Evolutionary conservation across 805 yeast genomes (phyloP).

Genomic region (Lipomyces kockii): DNA sequence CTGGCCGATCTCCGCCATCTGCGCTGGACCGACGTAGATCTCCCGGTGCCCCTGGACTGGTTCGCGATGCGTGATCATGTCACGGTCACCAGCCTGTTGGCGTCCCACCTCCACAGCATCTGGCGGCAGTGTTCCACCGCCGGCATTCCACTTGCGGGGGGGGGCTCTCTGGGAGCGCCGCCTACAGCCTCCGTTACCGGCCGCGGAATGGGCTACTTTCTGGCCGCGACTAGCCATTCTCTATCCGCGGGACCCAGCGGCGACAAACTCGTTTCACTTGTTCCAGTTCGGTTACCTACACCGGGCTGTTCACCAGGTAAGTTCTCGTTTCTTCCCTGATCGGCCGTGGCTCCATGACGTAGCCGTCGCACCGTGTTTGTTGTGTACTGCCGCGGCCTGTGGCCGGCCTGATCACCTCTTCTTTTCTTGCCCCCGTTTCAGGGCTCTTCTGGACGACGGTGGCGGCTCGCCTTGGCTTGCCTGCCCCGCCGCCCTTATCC

Average conservation of each 20-base stretch:
- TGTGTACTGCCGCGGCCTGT: neutral
- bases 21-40: neutral
- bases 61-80: neutral
- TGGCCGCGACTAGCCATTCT: neutral
- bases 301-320: neutral
- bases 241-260: neutral
- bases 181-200: neutral
- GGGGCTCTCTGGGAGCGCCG: neutral
- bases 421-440: no score
- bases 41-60: neutral
- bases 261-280: neutral
- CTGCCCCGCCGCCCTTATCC: no score
- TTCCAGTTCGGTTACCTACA: neutral
- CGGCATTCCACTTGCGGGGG: neutral
- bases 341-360: slow-evolving; percentile 2
- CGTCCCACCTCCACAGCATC: neutral
- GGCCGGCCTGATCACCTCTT: no score
- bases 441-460: no score
- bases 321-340: neutral
- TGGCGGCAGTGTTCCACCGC: no score
- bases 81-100: neutral
- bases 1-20: neutral
- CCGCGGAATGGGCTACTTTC: neutral
- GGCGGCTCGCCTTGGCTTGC: no score
- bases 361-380: neutral